Evolutionary conservation across 768 basidiomycete species (phyloP).

Genomic region (Lactarius deliciosus): DNA sequence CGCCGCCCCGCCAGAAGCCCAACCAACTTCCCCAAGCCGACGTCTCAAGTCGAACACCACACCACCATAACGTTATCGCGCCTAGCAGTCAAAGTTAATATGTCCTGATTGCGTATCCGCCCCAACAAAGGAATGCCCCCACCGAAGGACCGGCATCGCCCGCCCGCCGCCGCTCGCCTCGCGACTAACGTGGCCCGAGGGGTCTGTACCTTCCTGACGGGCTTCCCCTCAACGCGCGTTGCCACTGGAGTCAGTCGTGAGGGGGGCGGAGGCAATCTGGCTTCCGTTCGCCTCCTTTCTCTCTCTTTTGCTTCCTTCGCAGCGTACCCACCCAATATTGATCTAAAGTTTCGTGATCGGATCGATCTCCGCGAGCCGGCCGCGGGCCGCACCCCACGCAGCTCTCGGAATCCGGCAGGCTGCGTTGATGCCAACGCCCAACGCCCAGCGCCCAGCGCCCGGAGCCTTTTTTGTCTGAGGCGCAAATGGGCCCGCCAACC

Average conservation of each 20-base stretch:
- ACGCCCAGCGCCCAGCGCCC: constrained; percentile 7
- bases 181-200: constrained; percentile 5
- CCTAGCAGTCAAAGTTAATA: constrained; percentile 23
- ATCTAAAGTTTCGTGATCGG: constrained; percentile 22
- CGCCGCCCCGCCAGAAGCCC: constrained; percentile 28
- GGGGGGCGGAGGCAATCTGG: neutral
- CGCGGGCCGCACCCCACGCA: constrained; percentile 14
- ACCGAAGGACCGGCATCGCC: constrained; percentile 24
- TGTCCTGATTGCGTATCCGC: constrained; percentile 26
- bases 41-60: constrained; percentile 24
- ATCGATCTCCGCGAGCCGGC: constrained; percentile 28
- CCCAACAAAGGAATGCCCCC: constrained; percentile 12
- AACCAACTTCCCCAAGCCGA: constrained; percentile 7
- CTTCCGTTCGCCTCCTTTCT: neutral
- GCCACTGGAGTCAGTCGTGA: neutral
- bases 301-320: neutral
- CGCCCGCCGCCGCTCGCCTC: constrained; percentile 4
- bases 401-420: constrained; percentile 6
- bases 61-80: constrained; percentile 26
- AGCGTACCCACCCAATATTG: neutral
- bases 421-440: constrained; percentile 13
- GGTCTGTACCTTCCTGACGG: neutral
- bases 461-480: constrained; percentile 8
- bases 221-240: constrained; percentile 6
- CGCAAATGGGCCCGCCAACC: constrained; percentile 8